A percentile compares a stretch with the other conserved stretches of the same genome.
Evolutionary conservation across 257 asterid genomes (phyloP).

Genomic region (Rhazya stricta): DNA sequence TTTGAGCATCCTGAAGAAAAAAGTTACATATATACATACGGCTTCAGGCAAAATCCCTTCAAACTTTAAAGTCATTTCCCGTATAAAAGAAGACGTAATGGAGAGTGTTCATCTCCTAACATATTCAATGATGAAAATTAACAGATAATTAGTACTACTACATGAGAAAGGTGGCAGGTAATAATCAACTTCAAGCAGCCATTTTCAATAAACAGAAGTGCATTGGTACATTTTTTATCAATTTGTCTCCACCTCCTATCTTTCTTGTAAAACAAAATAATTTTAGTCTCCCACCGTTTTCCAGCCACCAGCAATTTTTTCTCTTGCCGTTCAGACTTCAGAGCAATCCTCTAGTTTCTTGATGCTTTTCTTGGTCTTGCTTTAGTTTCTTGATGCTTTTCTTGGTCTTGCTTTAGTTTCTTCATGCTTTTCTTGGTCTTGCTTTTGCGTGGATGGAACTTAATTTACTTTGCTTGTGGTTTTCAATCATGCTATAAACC

Average conservation of each 20-base stretch:
- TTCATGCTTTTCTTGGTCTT: constrained; percentile 25
- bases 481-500: constrained; percentile 77
- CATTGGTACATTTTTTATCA: not conserved
- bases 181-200: too few species aligned
- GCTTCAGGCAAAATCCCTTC: not conserved
- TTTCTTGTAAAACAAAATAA: not conserved
- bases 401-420: not conserved
- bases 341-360: too few species aligned
- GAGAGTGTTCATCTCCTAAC: not conserved
- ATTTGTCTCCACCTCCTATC: not conserved
- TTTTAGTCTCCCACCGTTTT: not conserved
- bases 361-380: too few species aligned
- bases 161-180: not conserved
- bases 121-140: not conserved
- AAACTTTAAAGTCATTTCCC: not conserved
- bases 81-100: not conserved
- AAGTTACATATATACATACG: too few species aligned
- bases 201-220: not conserved
- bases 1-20: too few species aligned
- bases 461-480: constrained; percentile 49
- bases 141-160: not conserved
- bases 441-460: constrained; percentile 30
- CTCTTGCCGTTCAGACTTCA: not conserved
- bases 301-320: constrained; percentile 2
- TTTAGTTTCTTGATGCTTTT: too few species aligned